These are phyloP conservation scores for Dothiorella sarmentorum DNA, from an alignment of 2,329 filamentous ascomycete genomes.

Conservation along the genomic window DNA sequence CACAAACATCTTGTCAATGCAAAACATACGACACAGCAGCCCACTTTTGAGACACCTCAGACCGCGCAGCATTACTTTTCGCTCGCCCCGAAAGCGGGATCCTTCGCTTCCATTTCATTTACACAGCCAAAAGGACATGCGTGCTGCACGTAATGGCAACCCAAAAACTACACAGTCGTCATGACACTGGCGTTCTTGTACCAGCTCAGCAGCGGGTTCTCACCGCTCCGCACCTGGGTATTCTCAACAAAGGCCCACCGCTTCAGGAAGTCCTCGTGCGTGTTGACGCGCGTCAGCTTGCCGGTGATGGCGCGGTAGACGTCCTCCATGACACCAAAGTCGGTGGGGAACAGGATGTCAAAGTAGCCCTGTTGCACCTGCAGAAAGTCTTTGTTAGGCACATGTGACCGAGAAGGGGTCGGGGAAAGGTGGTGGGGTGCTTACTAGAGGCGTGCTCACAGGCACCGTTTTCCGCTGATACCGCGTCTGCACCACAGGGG, in stretches of 20 bases:
- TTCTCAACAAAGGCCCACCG: constrained; percentile 89
- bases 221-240: constrained; percentile 81
- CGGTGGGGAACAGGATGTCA: constrained; percentile 96
- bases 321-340: constrained; percentile 86
- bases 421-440: constrained; percentile 35
- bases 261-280: constrained; percentile 86
- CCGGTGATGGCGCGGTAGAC: constrained; percentile 92
- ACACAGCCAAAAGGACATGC: neutral
- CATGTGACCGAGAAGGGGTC: neutral
- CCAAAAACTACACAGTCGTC: constrained; percentile 68
- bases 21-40: too few species aligned
- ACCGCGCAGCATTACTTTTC: too few species aligned
- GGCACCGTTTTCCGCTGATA: constrained; percentile 84
- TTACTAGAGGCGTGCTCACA: constrained; percentile 83
- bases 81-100: neutral
- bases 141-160: too few species aligned
- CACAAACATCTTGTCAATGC: too few species aligned
- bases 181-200: constrained; percentile 95
- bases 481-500: constrained; percentile 92
- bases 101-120: neutral
- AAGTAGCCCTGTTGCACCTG: constrained; percentile 98
- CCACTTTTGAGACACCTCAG: too few species aligned
- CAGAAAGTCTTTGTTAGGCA: neutral
- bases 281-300: constrained; percentile 78
- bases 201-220: constrained; percentile 89